These are phyloP conservation scores for Euphrasia arctica DNA, from an alignment of 305 asterid species.

Conservation along the genomic window DNA sequence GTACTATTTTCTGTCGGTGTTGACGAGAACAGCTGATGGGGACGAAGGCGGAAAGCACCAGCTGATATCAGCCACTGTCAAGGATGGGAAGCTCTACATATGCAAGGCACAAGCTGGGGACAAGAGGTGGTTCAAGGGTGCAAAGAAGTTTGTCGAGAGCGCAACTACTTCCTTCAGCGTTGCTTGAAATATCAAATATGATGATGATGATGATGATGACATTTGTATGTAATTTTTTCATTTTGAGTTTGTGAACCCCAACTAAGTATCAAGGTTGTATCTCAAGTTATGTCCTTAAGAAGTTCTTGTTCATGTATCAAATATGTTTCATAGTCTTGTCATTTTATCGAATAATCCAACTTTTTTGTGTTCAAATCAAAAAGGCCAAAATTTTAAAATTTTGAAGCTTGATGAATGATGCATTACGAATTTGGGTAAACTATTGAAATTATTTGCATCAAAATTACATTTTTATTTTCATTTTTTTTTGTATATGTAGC, in stretches of 20 bases:
- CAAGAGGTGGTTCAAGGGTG: constrained; percentile 99
- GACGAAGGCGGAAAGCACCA: constrained; percentile 96
- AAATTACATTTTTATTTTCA: too few species aligned
- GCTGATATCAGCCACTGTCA: constrained; percentile 67
- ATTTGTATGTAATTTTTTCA: constrained; percentile 35
- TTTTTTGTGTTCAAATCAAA: too few species aligned
- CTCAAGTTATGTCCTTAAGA: neutral
- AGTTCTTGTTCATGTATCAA: neutral
- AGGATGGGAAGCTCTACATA: constrained; percentile 83
- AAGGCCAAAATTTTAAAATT: too few species aligned
- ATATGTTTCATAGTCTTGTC: too few species aligned
- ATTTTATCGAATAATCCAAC: too few species aligned
- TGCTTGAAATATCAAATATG: constrained; percentile 33
- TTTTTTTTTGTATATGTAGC: too few species aligned
- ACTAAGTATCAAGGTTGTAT: neutral
- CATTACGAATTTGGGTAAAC: too few species aligned
- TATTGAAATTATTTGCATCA: too few species aligned
- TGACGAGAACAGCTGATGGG: constrained; percentile 91
- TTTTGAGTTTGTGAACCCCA: neutral
- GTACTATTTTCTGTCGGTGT: constrained; percentile 27
- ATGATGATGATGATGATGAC: neutral
- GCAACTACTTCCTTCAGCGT: constrained; percentile 74
- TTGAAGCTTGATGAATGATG: too few species aligned
- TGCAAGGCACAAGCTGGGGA: constrained; percentile 99
- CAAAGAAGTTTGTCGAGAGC: constrained; percentile 77